Evolutionary conservation across 129 eudicot genomes (phyloP).

Genomic region (Pseudognaphalium luteoalbum): DNA sequence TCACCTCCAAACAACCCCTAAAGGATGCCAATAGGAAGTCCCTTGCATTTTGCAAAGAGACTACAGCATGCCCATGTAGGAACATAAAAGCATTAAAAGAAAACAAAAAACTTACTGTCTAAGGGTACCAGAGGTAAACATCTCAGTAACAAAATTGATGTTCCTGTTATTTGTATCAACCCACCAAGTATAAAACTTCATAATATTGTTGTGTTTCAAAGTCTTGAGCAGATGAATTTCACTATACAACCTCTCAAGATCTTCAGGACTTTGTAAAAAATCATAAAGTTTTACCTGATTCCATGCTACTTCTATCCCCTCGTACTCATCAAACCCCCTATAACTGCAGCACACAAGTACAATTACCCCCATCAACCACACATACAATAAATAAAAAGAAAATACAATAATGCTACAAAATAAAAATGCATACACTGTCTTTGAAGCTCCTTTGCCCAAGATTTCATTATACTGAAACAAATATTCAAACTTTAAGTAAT

Average conservation of each 20-base stretch:
- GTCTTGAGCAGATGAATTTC: slow-evolving; percentile 93
- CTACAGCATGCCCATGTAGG: too few species aligned
- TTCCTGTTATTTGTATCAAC: slow-evolving; percentile 79
- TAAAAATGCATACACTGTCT: slow-evolving; percentile 69
- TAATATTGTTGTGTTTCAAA: slow-evolving; percentile 80
- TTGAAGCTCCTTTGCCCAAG: slow-evolving; percentile 95
- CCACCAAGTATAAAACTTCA: slow-evolving; percentile 96
- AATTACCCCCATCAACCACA: neutral
- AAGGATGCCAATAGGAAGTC: too few species aligned
- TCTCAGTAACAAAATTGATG: slow-evolving; percentile 90
- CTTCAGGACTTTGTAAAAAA: slow-evolving; percentile 81
- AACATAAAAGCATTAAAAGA: neutral
- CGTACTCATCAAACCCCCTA: slow-evolving; percentile 93
- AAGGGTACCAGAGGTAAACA: slow-evolving; percentile 98
- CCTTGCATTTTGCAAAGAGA: neutral
- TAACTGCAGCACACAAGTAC: slow-evolving; percentile 38
- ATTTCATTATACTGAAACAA: slow-evolving; percentile 74
- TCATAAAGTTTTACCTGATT: slow-evolving; percentile 87
- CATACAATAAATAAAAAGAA: neutral
- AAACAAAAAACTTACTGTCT: slow-evolving; percentile 77
- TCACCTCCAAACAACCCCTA: neutral
- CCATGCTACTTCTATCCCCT: slow-evolving; percentile 98
- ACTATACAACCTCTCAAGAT: slow-evolving; percentile 81
- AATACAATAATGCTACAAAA: neutral
- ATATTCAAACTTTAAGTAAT: neutral